phyloP scores from a whole-genome alignment of 129 eudicot species.

The Artemisia argyi region DNA sequence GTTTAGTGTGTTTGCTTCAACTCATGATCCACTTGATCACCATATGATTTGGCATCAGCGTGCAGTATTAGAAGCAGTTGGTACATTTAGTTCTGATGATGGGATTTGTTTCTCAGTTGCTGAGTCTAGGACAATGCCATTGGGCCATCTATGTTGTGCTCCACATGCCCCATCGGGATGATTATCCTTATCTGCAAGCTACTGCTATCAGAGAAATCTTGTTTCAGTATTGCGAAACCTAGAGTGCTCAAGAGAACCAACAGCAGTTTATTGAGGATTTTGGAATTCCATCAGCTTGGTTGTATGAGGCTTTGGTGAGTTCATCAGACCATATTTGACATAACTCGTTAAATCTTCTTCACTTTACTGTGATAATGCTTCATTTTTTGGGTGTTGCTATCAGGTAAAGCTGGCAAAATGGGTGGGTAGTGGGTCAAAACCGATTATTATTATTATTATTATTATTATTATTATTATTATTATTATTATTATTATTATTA shows the following conservation, averaged over 20 bases:
- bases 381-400: slow-evolving; percentile 10
- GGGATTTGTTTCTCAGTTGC: slow-evolving; percentile 82
- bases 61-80: slow-evolving; percentile 80
- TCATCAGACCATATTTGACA: background rate
- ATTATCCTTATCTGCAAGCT: slow-evolving; percentile 74
- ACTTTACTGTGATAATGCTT: background rate
- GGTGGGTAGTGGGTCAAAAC: background rate
- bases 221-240: slow-evolving; percentile 83
- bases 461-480: too few relatives aligned
- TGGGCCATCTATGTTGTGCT: slow-evolving; percentile 97
- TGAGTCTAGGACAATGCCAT: slow-evolving; percentile 76
- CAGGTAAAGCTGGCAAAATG: slow-evolving; percentile 2
- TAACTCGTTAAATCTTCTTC: background rate
- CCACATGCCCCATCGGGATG: slow-evolving; percentile 84
- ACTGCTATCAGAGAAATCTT: slow-evolving; percentile 74
- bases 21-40: slow-evolving; percentile 92
- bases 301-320: slow-evolving; percentile 98
- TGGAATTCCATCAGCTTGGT: slow-evolving; percentile 88
- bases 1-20: slow-evolving; percentile 93
- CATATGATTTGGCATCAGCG: slow-evolving; percentile 99
- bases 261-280: slow-evolving; percentile 67
- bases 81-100: slow-evolving; percentile 73
- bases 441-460: too few relatives aligned
- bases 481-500: too few relatives aligned
- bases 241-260: slow-evolving; percentile 76